phyloP scores from a whole-genome alignment of 768 basidiomycete species.

The Scleroderma bovista region DNA sequence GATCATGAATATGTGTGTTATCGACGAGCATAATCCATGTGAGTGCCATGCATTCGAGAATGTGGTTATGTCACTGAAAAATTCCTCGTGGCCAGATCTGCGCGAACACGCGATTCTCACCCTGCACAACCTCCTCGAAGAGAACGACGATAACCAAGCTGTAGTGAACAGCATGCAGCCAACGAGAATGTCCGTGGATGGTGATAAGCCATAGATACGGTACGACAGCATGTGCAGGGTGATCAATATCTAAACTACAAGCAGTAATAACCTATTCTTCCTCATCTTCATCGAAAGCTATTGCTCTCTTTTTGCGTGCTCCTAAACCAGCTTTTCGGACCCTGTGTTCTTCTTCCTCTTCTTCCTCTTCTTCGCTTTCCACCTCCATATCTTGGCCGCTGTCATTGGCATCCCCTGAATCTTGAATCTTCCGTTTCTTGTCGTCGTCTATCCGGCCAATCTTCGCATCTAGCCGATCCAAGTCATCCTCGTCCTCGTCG shows the following conservation, averaged over 20 bases:
- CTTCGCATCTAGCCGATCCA: conserved; percentile 69
- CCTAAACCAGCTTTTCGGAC: conserved; percentile 52
- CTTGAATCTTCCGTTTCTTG: conserved; percentile 37
- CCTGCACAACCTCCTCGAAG: conserved; percentile 69
- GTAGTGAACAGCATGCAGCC: conserved; percentile 72
- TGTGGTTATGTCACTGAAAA: neutral
- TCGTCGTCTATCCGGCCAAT: conserved; percentile 53
- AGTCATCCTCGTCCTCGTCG: conserved; percentile 44
- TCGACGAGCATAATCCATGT: conserved; percentile 94
- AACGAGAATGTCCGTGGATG: conserved; percentile 50
- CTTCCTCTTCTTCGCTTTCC: conserved; percentile 66
- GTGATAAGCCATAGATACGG: no score
- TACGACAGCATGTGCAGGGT: conserved; percentile 29
- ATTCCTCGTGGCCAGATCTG: conserved; percentile 43
- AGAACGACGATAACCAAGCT: conserved; percentile 75
- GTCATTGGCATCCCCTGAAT: conserved; percentile 30
- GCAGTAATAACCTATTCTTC: conserved; percentile 41
- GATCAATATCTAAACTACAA: conserved; percentile 21
- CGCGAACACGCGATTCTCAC: conserved; percentile 90
- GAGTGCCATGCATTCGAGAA: conserved; percentile 30
- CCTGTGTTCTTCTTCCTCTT: conserved; percentile 66
- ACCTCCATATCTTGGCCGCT: conserved; percentile 59
- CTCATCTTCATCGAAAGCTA: conserved; percentile 56
- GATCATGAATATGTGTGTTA: conserved; percentile 82
- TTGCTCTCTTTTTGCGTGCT: conserved; percentile 50